Percentiles rank a stretch among this genome's conserved stretches.
Evolutionary conservation across 2,329 filamentous ascomycete genomes (phyloP).

Genomic region (Paracoccidioides lutzii): DNA sequence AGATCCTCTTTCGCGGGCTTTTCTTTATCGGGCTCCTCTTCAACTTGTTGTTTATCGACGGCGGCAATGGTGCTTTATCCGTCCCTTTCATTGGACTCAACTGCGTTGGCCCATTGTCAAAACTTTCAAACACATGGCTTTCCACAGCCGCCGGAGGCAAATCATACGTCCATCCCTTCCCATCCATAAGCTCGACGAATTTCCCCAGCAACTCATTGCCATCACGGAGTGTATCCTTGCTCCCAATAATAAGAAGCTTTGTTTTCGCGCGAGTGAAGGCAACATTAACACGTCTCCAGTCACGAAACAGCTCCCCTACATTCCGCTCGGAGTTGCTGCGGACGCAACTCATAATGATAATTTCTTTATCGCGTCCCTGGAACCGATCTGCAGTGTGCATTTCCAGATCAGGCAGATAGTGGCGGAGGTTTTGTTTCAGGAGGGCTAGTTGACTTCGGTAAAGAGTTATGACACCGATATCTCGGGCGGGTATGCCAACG

Average conservation of each 20-base stretch:
- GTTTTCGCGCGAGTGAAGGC: conserved; percentile 87
- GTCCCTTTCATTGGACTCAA: conserved; percentile 9
- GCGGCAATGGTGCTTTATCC: background rate
- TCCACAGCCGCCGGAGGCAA: conserved; percentile 52
- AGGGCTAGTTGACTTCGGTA: conserved; percentile 86
- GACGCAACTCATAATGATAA: conserved; percentile 76
- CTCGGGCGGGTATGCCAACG: conserved; percentile 57
- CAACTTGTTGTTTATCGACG: conserved; percentile 21
- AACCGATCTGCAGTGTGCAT: conserved; percentile 97
- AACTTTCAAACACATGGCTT: conserved; percentile 52
- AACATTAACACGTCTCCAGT: conserved; percentile 90
- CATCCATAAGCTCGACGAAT: conserved; percentile 67
- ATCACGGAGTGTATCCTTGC: conserved; percentile 56
- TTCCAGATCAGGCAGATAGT: conserved; percentile 51
- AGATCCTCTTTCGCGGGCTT: background rate
- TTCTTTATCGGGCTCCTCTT: conserved; percentile 11
- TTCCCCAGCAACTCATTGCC: conserved; percentile 61
- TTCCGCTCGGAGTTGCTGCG: conserved; percentile 67
- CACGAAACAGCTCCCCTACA: conserved; percentile 83
- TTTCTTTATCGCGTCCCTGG: conserved; percentile 90
- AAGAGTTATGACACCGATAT: conserved; percentile 92
- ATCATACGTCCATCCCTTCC: conserved; percentile 66
- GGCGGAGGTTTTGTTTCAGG: conserved; percentile 58
- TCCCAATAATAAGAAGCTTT: conserved; percentile 81
- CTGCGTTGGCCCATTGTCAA: conserved; percentile 4